These are phyloP conservation scores for Inga laurina DNA, from an alignment of 306 rosid species.

Conservation along the genomic window DNA sequence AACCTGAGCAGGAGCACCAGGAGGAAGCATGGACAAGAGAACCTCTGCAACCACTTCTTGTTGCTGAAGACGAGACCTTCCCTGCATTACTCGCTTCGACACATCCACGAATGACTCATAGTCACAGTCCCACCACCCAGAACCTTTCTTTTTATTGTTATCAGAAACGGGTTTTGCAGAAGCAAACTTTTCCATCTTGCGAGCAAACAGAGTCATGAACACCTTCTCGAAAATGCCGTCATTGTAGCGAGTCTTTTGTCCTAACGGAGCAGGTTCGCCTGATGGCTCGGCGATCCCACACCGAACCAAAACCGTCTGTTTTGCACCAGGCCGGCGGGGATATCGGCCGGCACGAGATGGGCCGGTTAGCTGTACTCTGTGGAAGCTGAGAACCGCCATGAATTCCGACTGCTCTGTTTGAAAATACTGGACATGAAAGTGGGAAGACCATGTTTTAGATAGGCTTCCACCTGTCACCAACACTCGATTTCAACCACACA, in stretches of 20 bases:
- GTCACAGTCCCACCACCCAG: conserved; percentile 47
- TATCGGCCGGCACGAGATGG: background rate
- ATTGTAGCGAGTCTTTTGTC: conserved; percentile 73
- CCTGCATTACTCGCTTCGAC: conserved; percentile 81
- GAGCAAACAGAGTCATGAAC: conserved; percentile 77
- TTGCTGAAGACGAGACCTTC: conserved; percentile 78
- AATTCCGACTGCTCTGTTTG: background rate
- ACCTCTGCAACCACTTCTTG: conserved; percentile 86
- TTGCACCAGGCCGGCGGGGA: conserved; percentile 12
- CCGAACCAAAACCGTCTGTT: conserved; percentile 4
- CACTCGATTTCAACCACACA: background rate
- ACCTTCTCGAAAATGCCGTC: conserved; percentile 76
- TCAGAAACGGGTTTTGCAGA: background rate
- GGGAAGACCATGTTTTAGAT: background rate
- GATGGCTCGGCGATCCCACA: conserved; percentile 84
- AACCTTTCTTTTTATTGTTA: conserved; percentile 14
- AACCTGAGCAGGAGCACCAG: conserved; percentile 99
- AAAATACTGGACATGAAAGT: background rate
- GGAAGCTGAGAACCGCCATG: conserved; percentile 52
- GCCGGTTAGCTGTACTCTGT: conserved; percentile 23
- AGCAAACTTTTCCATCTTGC: conserved; percentile 76
- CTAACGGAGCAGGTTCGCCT: conserved; percentile 83
- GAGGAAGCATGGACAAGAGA: conserved; percentile 93
- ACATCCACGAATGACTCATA: conserved; percentile 87
- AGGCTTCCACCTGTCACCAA: background rate